Conservation (phyloP, 495 filamentous ascomycete species). For the Neurospora sp. region DNA sequence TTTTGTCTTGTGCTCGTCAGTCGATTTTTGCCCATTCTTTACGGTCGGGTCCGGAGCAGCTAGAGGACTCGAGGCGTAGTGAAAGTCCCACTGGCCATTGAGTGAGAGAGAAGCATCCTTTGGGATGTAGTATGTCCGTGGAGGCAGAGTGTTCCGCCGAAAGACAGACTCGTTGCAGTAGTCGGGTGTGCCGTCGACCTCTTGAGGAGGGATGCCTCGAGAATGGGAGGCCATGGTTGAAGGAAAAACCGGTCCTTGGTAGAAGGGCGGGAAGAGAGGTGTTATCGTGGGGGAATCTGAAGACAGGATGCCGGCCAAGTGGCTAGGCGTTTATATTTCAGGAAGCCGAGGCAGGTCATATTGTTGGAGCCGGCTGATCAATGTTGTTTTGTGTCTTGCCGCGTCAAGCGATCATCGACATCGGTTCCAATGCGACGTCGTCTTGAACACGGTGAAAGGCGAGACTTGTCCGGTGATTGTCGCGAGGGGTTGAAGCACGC, state of each 20-base stretch:
- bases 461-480: not conserved
- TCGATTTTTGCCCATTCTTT: conserved; percentile 1
- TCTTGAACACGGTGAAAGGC: not conserved
- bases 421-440: not conserved
- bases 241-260: not conserved
- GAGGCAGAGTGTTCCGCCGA: conserved; percentile 37
- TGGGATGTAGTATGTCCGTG: conserved; percentile 42
- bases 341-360: not conserved
- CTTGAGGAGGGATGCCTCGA: conserved; percentile 6
- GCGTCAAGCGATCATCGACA: not conserved
- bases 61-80: conserved; percentile 39
- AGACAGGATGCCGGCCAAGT: not conserved
- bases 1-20: conserved; percentile 2
- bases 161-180: conserved; percentile 28
- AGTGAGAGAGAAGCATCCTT: conserved; percentile 30
- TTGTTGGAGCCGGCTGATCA: not conserved
- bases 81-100: conserved; percentile 53
- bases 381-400: not conserved
- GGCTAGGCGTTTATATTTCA: not conserved
- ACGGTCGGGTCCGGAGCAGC: conserved; percentile 32
- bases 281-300: not conserved
- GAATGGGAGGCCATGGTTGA: not conserved
- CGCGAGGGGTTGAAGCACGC: not conserved
- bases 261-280: not conserved
- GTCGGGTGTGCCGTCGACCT: conserved; percentile 14